Conservation (phyloP, 352 stramenopile genomes). For the Discostella stelligera region DNA sequence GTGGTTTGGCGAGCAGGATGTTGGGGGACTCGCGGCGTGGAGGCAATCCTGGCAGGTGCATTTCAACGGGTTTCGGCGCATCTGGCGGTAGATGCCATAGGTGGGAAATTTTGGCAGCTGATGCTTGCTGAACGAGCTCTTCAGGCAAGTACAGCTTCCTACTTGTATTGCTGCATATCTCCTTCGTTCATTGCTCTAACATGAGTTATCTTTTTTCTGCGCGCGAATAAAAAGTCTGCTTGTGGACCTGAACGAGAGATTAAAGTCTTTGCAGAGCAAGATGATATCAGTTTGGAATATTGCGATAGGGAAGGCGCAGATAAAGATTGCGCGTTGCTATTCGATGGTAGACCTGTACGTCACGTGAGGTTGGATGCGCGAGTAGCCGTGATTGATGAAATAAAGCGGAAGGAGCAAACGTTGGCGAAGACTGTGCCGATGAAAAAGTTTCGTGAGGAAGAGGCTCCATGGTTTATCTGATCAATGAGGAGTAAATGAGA, state of each 20-base stretch:
- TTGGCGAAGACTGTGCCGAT: constrained; percentile 57
- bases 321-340: constrained; percentile 68
- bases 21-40: constrained; percentile 72
- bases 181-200: neutral
- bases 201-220: neutral
- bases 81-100: constrained; percentile 75
- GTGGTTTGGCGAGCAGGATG: constrained; percentile 81
- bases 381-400: constrained; percentile 69
- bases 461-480: constrained; percentile 81
- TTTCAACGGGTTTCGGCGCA: constrained; percentile 80
- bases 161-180: neutral
- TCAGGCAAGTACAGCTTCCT: constrained; percentile 39
- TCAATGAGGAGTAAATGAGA: neutral
- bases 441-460: constrained; percentile 63
- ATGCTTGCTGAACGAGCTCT: constrained; percentile 80
- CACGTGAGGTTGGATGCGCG: constrained; percentile 78
- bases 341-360: constrained; percentile 72
- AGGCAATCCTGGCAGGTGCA: constrained; percentile 69
- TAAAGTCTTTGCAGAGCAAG: constrained; percentile 77
- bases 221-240: constrained; percentile 26
- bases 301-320: constrained; percentile 75
- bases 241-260: constrained; percentile 75
- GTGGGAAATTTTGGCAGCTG: constrained; percentile 81
- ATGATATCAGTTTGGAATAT: constrained; percentile 80
- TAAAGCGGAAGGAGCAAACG: constrained; percentile 56